Base-by-base conservation (phyloP, 805 yeast species). In the Starmerella bombi region DNA sequence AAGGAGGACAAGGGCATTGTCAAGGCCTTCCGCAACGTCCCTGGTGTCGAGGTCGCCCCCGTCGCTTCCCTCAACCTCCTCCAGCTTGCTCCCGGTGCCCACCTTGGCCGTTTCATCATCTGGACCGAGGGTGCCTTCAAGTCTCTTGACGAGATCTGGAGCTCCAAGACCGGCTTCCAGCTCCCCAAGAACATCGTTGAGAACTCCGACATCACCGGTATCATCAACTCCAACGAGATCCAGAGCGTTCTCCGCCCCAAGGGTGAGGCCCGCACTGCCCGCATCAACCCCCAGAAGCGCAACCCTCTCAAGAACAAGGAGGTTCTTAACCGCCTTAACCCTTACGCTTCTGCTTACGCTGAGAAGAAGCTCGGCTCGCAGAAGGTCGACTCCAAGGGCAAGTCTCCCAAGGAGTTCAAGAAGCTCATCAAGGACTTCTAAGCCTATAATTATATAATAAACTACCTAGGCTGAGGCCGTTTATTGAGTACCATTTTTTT, bases 11-110 rank as follows among this genome's bases (percentile, higher is more conserved):
- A 86, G 67, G 97, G 97, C 75, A 63, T 91, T 48, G 93, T 80
- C 66, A 83, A 84, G 77, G 98, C 98, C 53, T 84, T 91, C 79
- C 86, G 97, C 82, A 91, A 91, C 83, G 74, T 91, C 58, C 98
- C 98, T 71, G 98, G 98, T 81, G 97, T 91, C 58, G 98, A 91
- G 76, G 78, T 94, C 63, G 77, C 88, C 61, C 73, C 78, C 67
- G 98, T 91, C 60, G 72, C 80, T 61, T 74, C 86, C 65, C 77
- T 91, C 63, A 91, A 91, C 74, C 75, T 91, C 62, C 80, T 91
- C 67, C 97, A 88, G 76, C 81, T 91, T 64, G 98, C 98, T 61
- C 98, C 98, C 70, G 98, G 98, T 80, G 94, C 97, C 66, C 98
- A 91, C 77, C 75, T 91, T 63, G 98, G 98, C 75, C 86, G 98